These are phyloP conservation scores for Pseudogymnoascus verrucosus DNA, from an alignment of 2,329 filamentous ascomycete species.

Conservation along the genomic window DNA sequence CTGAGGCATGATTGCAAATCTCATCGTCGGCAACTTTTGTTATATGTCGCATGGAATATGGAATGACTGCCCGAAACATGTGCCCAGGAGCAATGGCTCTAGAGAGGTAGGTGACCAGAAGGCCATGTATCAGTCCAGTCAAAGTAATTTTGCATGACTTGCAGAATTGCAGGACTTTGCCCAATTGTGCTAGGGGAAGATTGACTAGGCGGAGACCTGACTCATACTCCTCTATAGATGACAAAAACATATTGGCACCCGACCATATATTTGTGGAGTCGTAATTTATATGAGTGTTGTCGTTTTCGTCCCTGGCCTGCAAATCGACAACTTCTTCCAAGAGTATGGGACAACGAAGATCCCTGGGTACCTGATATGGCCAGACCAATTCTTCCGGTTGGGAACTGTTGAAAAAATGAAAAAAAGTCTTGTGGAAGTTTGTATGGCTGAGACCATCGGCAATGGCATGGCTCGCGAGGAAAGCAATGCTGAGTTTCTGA, in stretches of 20 bases:
- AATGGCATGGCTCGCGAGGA: constrained; percentile 3
- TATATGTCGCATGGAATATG: constrained; percentile 19
- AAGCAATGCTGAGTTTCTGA: constrained; percentile 16
- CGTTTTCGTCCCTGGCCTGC: neutral
- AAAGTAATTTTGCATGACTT: constrained; percentile 15
- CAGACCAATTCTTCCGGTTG: neutral
- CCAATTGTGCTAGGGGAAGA: neutral
- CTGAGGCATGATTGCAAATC: constrained; percentile 20
- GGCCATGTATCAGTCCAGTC: constrained; percentile 19
- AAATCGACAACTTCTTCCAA: neutral
- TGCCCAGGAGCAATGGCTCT: neutral
- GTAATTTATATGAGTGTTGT: neutral
- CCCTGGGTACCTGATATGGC: neutral
- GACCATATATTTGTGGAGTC: neutral
- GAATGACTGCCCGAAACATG: constrained; percentile 12
- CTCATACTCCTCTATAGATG: neutral
- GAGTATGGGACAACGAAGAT: neutral
- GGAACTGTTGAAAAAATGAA: constrained; percentile 10
- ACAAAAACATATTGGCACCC: neutral
- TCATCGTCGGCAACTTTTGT: constrained; percentile 13
- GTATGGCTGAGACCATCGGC: constrained; percentile 17
- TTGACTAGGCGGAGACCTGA: neutral
- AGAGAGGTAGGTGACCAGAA: constrained; percentile 17
- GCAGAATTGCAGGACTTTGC: constrained; percentile 7
- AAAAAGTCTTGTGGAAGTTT: constrained; percentile 18